Evolutionary conservation across 371 early-diverging fungal species (phyloP).

Genomic region (Mucor velutinosus): DNA sequence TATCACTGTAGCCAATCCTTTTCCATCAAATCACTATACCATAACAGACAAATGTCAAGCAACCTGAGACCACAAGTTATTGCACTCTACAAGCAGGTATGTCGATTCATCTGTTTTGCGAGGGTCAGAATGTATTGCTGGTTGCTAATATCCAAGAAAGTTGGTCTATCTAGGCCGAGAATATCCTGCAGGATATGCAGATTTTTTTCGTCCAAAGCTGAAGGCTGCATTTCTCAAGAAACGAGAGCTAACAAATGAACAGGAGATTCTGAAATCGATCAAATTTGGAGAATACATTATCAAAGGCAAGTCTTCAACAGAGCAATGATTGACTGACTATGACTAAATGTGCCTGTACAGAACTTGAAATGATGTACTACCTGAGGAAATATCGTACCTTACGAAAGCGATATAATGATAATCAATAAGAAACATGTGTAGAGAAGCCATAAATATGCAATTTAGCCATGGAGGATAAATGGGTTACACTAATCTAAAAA

Average conservation of each 20-base stretch:
- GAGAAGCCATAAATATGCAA: slow-evolving; percentile 23
- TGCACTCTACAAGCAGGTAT: slow-evolving; percentile 58
- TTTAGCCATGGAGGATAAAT: slow-evolving; percentile 1
- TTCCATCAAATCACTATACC: background rate
- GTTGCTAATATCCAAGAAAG: slow-evolving; percentile 23
- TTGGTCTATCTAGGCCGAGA: slow-evolving; percentile 63
- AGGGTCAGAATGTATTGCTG: background rate
- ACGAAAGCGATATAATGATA: slow-evolving; percentile 58
- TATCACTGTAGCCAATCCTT: background rate
- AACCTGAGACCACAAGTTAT: slow-evolving; percentile 51
- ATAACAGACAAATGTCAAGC: background rate
- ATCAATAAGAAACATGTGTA: slow-evolving; percentile 25
- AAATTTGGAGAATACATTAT: slow-evolving; percentile 65
- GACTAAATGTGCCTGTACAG: slow-evolving; percentile 27
- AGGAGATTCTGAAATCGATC: slow-evolving; percentile 66
- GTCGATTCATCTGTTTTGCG: background rate
- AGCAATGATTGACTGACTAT: background rate
- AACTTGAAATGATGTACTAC: slow-evolving; percentile 76
- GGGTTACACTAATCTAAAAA: slow-evolving; percentile 25
- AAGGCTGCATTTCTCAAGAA: slow-evolving; percentile 72
- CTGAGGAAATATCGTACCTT: slow-evolving; percentile 73
- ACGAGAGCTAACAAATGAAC: slow-evolving; percentile 48
- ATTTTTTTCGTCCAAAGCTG: slow-evolving; percentile 60
- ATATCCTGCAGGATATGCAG: slow-evolving; percentile 59
- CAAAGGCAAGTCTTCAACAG: slow-evolving; percentile 46